Evolutionary conservation across 2,329 filamentous ascomycete species (phyloP).

Genomic region (Tolypocladium amazonense): DNA sequence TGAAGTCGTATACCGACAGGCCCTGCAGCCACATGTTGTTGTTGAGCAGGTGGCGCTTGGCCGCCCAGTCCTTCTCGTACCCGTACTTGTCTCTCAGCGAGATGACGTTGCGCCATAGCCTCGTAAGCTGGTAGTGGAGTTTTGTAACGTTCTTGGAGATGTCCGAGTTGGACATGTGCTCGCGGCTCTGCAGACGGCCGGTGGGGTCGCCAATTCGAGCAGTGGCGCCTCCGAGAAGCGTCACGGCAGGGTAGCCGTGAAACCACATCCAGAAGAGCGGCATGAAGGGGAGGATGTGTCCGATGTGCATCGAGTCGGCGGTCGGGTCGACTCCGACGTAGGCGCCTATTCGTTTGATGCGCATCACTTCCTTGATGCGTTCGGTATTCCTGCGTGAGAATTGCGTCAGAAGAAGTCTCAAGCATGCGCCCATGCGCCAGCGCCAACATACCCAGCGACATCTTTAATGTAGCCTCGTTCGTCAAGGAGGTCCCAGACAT

Average conservation of each 20-base stretch:
- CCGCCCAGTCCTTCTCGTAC: slow-evolving; percentile 51
- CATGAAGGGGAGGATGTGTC: slow-evolving; percentile 75
- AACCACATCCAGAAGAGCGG: slow-evolving; percentile 76
- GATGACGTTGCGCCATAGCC: slow-evolving; percentile 66
- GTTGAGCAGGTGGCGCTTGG: slow-evolving; percentile 60
- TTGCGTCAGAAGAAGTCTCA: slow-evolving; percentile 1
- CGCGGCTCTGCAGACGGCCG: slow-evolving; percentile 52
- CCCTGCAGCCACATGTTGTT: slow-evolving; percentile 78
- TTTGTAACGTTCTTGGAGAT: slow-evolving; percentile 54
- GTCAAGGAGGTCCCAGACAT: slow-evolving; percentile 55
- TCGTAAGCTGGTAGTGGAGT: slow-evolving; percentile 59
- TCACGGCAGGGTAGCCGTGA: slow-evolving; percentile 58
- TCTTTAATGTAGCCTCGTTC: slow-evolving; percentile 67
- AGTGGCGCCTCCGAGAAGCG: slow-evolving; percentile 63
- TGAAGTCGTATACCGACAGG: slow-evolving; percentile 61
- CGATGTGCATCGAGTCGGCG: slow-evolving; percentile 67
- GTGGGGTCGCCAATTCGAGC: slow-evolving; percentile 72
- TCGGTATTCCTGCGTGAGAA: slow-evolving; percentile 26
- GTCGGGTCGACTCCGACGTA: slow-evolving; percentile 82
- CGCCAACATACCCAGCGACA: slow-evolving; percentile 53
- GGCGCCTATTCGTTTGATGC: slow-evolving; percentile 53
- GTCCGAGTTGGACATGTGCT: slow-evolving; percentile 37
- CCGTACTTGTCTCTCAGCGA: slow-evolving; percentile 53
- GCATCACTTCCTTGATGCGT: slow-evolving; percentile 53
- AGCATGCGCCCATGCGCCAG: not conserved